Percentiles rank a stretch among this genome's conserved stretches.
These are phyloP conservation scores for Monoraphidium neglectum DNA, from an alignment of 139 green algal genomes.

Conservation along the genomic window DNA sequence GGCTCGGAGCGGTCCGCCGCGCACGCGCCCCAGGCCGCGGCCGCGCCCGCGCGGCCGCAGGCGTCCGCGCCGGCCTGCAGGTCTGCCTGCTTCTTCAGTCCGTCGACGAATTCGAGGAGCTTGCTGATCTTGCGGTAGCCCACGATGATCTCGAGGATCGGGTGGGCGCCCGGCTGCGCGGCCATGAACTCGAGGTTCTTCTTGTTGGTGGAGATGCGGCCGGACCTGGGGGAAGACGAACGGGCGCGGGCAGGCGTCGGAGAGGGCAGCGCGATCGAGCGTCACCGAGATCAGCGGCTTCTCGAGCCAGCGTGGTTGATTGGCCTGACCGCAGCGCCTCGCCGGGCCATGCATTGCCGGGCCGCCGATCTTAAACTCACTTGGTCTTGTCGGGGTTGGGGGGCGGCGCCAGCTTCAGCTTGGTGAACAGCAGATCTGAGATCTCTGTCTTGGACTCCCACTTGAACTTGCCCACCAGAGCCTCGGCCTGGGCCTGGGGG, in stretches of 20 bases:
- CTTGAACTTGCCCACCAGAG: conserved; percentile 14
- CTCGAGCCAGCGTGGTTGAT: too few relatives aligned
- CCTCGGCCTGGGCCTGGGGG: not conserved
- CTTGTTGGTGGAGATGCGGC: conserved; percentile 36
- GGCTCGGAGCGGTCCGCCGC: not conserved
- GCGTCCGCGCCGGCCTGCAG: not conserved
- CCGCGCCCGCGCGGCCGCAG: not conserved
- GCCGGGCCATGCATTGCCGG: too few relatives aligned
- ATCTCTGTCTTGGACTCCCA: conserved; percentile 39
- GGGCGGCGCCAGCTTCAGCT: conserved; percentile 63
- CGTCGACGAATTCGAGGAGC: conserved; percentile 49
- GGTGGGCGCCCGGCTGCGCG: conserved; percentile 29
- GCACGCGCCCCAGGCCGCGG: not conserved
- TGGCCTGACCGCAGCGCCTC: too few relatives aligned
- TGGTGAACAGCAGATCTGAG: conserved; percentile 61
- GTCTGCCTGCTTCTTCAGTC: conserved; percentile 16
- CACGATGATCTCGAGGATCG: conserved; percentile 56
- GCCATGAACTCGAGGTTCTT: conserved; percentile 66
- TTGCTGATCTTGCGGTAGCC: conserved; percentile 72
- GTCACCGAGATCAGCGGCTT: too few relatives aligned
- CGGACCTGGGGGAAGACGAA: too few relatives aligned
- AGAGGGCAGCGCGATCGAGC: too few relatives aligned
- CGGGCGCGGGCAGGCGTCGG: too few relatives aligned
- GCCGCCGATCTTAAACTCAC: too few relatives aligned
- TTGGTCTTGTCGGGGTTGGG: conserved; percentile 36